phyloP scores from a whole-genome alignment of 768 basidiomycete species.

The Nevesoporus exiguus region DNA sequence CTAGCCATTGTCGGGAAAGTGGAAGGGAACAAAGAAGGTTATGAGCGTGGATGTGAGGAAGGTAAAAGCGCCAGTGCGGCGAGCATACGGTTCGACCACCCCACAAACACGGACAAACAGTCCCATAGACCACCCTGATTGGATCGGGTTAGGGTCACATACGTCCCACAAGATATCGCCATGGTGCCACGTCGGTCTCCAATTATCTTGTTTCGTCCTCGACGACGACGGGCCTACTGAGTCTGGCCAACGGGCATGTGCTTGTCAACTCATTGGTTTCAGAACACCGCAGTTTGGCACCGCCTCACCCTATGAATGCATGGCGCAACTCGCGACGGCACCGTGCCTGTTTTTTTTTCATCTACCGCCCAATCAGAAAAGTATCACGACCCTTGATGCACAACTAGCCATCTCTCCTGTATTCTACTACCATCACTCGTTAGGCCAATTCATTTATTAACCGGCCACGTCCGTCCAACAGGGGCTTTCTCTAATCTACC shows the following conservation, averaged over 20 bases:
- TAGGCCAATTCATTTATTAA: conserved; percentile 6
- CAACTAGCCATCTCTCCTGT: neutral
- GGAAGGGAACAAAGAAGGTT: neutral
- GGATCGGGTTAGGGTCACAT: conserved; percentile 23
- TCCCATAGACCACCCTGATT: neutral
- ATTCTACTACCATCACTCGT: neutral
- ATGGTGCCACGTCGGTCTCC: neutral
- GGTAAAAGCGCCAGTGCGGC: conserved; percentile 23
- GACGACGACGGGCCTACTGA: neutral
- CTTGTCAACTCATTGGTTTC: neutral
- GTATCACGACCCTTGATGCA: conserved; percentile 12
- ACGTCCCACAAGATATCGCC: conserved; percentile 5
- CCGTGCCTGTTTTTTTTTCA: neutral
- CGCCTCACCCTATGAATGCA: conserved; percentile 1
- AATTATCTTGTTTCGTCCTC: neutral
- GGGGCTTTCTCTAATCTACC: neutral
- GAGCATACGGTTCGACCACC: conserved; percentile 21
- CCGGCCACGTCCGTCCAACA: neutral
- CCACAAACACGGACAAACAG: conserved; percentile 29
- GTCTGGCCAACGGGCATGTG: neutral
- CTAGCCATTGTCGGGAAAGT: conserved; percentile 56
- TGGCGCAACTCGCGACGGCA: neutral
- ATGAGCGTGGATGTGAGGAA: conserved; percentile 25
- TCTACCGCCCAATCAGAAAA: neutral
- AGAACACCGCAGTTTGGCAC: neutral